phyloP scores from a whole-genome alignment of 2,329 filamentous ascomycete species.

The Colletotrichum orbiculare region DNA sequence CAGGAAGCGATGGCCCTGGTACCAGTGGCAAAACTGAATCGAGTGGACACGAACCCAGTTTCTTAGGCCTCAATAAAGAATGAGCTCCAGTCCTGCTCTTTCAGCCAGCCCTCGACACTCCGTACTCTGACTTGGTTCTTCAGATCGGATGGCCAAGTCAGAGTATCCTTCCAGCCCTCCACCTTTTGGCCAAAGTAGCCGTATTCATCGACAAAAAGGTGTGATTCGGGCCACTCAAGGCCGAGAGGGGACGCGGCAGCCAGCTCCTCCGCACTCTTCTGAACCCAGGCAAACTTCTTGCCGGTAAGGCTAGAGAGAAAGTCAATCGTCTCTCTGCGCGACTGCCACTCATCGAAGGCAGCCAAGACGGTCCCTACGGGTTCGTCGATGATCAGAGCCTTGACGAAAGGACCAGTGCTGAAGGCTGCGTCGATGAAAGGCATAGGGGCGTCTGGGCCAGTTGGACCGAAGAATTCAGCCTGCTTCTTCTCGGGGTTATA shows the following conservation, averaged over 20 bases:
- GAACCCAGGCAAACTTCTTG: slow-evolving; percentile 45
- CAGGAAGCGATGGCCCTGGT: too few species aligned
- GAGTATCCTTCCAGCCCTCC: slow-evolving; percentile 8
- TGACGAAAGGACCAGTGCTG: slow-evolving; percentile 57
- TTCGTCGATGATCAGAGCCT: slow-evolving; percentile 54
- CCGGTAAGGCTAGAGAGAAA: slow-evolving; percentile 51
- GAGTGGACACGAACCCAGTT: not conserved
- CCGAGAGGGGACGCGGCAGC: slow-evolving; percentile 14
- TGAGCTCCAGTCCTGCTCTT: slow-evolving; percentile 8
- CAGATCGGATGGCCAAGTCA: slow-evolving; percentile 6
- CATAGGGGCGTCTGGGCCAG: not conserved
- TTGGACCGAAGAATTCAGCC: slow-evolving; percentile 12
- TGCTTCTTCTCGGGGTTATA: not conserved
- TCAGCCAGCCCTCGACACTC: slow-evolving; percentile 4
- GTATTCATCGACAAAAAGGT: slow-evolving; percentile 10
- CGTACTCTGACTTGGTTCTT: not conserved
- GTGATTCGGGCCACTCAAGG: slow-evolving; percentile 3
- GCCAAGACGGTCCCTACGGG: slow-evolving; percentile 52
- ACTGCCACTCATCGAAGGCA: slow-evolving; percentile 55
- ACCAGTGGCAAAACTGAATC: not conserved
- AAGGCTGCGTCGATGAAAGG: slow-evolving; percentile 49
- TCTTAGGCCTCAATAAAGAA: not conserved
- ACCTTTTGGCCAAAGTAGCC: slow-evolving; percentile 17
- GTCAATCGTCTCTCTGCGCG: slow-evolving; percentile 45
- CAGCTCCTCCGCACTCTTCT: slow-evolving; percentile 47